Percentiles rank a stretch among this genome's conserved stretches.
phyloP scores from a whole-genome alignment of 352 stramenopile genomes.

The Aphanomyces stellatus region DNA sequence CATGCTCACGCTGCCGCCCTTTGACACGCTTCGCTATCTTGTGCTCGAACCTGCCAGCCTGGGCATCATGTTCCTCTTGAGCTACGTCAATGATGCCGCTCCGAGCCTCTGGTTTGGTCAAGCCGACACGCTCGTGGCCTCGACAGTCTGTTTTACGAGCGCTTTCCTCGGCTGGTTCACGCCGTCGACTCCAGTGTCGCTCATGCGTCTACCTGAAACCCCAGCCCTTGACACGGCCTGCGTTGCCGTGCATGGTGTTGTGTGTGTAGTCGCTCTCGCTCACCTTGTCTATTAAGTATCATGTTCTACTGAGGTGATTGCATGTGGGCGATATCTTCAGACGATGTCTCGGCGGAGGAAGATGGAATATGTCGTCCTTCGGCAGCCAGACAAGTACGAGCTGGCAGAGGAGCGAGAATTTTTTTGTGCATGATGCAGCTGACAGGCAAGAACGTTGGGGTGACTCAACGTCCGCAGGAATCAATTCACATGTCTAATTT shows the following conservation, averaged over 20 bases:
- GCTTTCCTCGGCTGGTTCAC: neutral
- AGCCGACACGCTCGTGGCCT: neutral
- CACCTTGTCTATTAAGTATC: too few species aligned
- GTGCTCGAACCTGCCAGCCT: neutral
- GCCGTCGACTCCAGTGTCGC: neutral
- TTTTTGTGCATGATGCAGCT: too few species aligned
- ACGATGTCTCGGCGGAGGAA: too few species aligned
- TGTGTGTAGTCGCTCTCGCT: neutral
- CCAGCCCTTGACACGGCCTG: neutral
- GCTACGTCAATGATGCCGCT: neutral
- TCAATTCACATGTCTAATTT: too few species aligned
- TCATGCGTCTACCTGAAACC: neutral
- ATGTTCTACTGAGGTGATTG: too few species aligned
- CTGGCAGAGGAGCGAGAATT: too few species aligned
- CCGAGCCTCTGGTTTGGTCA: conserved; percentile 6
- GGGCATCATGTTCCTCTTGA: neutral
- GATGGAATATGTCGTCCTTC: too few species aligned
- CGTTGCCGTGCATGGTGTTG: neutral
- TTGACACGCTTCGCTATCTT: neutral
- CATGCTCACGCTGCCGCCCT: neutral
- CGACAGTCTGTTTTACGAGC: neutral
- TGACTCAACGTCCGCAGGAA: too few species aligned
- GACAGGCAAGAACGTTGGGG: too few species aligned
- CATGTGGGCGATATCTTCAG: neutral
- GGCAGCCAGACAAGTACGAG: too few species aligned